These are phyloP conservation scores for Athelia psychrophila DNA, from an alignment of 1,284 basidiomycete genomes.

Conservation along the genomic window DNA sequence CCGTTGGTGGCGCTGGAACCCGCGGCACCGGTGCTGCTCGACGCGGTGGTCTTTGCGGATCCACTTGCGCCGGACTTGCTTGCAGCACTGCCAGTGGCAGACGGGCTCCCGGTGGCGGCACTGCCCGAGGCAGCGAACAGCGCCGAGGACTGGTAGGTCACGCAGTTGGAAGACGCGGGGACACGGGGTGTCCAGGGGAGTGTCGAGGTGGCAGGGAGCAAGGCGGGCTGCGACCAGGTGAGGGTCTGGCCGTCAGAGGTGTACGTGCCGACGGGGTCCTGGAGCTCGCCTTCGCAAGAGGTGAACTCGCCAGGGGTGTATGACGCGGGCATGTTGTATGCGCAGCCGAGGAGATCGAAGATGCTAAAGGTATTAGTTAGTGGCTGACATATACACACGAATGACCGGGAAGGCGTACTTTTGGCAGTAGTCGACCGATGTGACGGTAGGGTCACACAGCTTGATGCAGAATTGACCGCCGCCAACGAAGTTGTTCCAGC, in stretches of 20 bases:
- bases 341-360: constrained; percentile 47
- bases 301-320: constrained; percentile 43
- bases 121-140: not conserved
- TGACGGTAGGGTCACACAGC: constrained; percentile 38
- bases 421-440: constrained; percentile 43
- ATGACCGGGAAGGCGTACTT: constrained; percentile 21
- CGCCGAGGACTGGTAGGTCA: constrained; percentile 1
- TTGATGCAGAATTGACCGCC: constrained; percentile 5
- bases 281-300: constrained; percentile 33
- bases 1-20: not conserved
- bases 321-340: constrained; percentile 53
- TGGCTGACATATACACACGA: not conserved
- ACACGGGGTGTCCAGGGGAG: constrained; percentile 3
- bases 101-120: not conserved
- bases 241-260: constrained; percentile 1
- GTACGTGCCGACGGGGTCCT: constrained; percentile 4
- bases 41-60: not conserved
- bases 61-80: not conserved
- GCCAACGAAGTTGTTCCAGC: constrained; percentile 5
- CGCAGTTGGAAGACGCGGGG: constrained; percentile 2
- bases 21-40: not conserved
- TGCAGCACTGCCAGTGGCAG: not conserved
- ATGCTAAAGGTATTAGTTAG: constrained; percentile 20
- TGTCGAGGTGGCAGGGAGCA: not conserved
- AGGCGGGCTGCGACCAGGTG: constrained; percentile 1